phyloP scores from a whole-genome alignment of 495 filamentous ascomycete genomes.

The Xylaria telfairii region DNA sequence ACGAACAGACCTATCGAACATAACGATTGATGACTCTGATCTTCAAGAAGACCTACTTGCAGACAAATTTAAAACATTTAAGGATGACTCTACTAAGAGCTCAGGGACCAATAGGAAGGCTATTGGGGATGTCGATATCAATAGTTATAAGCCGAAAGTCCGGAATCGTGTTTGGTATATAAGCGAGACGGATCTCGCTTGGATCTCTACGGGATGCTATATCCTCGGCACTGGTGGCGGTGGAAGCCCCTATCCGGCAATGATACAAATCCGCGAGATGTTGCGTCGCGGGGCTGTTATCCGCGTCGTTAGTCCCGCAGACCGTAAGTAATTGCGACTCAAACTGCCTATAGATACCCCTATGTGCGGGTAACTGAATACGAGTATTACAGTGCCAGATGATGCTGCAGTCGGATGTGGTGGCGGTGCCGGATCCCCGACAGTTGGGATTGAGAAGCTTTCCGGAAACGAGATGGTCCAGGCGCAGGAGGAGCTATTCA shows the following conservation, averaged over 20 bases:
- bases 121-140: slow-evolving; percentile 47
- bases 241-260: slow-evolving; percentile 54
- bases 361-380: background rate
- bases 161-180: slow-evolving; percentile 61
- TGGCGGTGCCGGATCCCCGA: slow-evolving; percentile 55
- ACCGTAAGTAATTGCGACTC: slow-evolving; percentile 23
- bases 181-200: slow-evolving; percentile 60
- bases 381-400: slow-evolving; percentile 37
- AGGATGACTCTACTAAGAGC: slow-evolving; percentile 14
- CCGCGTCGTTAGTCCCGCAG: slow-evolving; percentile 52
- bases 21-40: slow-evolving; percentile 21
- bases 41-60: slow-evolving; percentile 28
- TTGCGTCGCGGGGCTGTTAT: slow-evolving; percentile 53
- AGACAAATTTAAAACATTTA: slow-evolving; percentile 33
- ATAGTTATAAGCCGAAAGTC: slow-evolving; percentile 57
- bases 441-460: slow-evolving; percentile 60
- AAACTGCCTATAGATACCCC: background rate
- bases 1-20: slow-evolving; percentile 33
- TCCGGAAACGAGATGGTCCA: slow-evolving; percentile 57
- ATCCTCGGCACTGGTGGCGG: slow-evolving; percentile 69
- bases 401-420: slow-evolving; percentile 53
- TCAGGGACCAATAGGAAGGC: slow-evolving; percentile 21
- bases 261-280: slow-evolving; percentile 52
- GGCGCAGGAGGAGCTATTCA: slow-evolving; percentile 54
- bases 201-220: slow-evolving; percentile 64